Percentiles rank a stretch among this genome's conserved stretches.
Conservation (phyloP, 805 yeast species). For the Ogataea henricii region DNA sequence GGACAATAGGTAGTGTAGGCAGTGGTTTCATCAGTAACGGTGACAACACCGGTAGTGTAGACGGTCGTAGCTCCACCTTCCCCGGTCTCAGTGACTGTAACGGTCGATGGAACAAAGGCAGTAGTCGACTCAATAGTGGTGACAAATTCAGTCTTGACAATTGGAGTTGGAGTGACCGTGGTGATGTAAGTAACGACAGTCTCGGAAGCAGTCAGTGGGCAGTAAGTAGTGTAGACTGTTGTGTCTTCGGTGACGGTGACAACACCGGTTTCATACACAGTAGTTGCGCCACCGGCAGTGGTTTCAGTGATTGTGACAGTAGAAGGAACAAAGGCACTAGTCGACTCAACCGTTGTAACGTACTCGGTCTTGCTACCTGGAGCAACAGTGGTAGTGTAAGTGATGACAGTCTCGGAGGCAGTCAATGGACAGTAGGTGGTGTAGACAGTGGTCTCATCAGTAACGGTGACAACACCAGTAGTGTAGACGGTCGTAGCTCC, state of each 20-base stretch:
- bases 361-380: constrained; percentile 14
- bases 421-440: constrained; percentile 40
- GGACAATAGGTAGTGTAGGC: constrained; percentile 8
- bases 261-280: constrained; percentile 24
- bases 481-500: constrained; percentile 19
- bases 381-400: constrained; percentile 20
- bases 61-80: constrained; percentile 8
- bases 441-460: constrained; percentile 23
- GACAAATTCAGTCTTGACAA: constrained; percentile 7
- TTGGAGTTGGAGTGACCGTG: constrained; percentile 6
- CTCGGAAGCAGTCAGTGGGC: constrained; percentile 13
- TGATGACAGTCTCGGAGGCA: constrained; percentile 13
- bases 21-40: constrained; percentile 19
- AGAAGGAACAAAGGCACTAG: constrained; percentile 14
- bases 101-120: constrained; percentile 12
- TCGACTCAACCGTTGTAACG: constrained; percentile 13
- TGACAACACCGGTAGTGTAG: constrained; percentile 26
- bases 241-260: constrained; percentile 20
- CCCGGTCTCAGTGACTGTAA: constrained; percentile 14
- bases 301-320: constrained; percentile 24
- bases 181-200: constrained; percentile 10
- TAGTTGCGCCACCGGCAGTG: constrained; percentile 14
- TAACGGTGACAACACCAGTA: constrained; percentile 19
- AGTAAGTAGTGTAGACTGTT: constrained; percentile 10
- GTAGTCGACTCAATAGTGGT: constrained; percentile 10